These are phyloP conservation scores for Diphasiastrum complanatum DNA, from an alignment of 83 land plant genomes.

Conservation along the genomic window DNA sequence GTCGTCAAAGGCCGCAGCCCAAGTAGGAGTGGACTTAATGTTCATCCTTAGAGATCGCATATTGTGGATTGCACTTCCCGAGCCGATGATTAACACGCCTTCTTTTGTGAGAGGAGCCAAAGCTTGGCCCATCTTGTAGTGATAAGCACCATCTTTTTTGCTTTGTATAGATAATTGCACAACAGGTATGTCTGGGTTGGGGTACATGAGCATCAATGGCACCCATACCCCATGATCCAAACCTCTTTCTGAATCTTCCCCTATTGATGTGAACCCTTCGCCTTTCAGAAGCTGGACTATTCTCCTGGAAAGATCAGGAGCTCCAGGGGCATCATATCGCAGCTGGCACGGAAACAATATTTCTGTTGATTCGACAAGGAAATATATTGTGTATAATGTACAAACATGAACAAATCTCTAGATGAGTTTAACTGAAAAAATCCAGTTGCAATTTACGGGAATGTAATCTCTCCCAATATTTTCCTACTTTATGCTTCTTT, in stretches of 20 bases:
- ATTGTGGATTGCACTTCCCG: conserved; percentile 7
- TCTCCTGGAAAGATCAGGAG: conserved; percentile 2
- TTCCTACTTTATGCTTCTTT: too few relatives aligned
- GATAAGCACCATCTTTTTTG: conserved; percentile 7
- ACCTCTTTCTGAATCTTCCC: conserved; percentile 2
- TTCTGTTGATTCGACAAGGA: too few relatives aligned
- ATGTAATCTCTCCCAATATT: too few relatives aligned
- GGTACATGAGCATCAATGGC: neutral
- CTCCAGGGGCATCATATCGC: conserved; percentile 12
- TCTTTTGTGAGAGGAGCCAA: conserved; percentile 7
- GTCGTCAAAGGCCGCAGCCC: conserved; percentile 4
- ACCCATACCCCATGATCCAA: conserved; percentile 15
- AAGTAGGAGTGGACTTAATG: neutral
- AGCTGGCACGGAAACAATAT: too few relatives aligned
- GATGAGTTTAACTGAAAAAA: too few relatives aligned
- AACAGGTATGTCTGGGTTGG: conserved; percentile 8
- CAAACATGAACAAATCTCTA: too few relatives aligned
- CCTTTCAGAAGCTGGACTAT: neutral
- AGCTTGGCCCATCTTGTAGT: conserved; percentile 5
- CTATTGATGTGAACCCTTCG: neutral
- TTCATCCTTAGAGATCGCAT: neutral
- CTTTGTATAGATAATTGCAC: conserved; percentile 5
- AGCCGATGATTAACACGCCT: conserved; percentile 12
- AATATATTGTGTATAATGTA: too few relatives aligned
- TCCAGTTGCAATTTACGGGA: too few relatives aligned